Conservation (phyloP, 2,329 filamentous ascomycete species). For the Fusarium aywerte region DNA sequence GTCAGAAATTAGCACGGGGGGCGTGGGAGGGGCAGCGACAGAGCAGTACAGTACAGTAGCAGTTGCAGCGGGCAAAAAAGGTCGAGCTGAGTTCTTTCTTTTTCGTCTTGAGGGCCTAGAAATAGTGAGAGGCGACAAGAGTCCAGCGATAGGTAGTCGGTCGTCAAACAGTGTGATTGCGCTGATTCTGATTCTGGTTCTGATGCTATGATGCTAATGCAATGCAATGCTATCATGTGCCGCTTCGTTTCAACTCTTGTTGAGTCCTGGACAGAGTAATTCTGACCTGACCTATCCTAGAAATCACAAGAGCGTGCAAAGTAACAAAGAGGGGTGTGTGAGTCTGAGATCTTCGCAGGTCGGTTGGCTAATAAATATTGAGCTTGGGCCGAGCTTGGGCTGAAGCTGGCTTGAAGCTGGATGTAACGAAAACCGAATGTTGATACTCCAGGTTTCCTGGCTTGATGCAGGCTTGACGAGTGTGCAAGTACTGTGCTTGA, state of each 20-base stretch:
- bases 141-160: background rate
- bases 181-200: background rate
- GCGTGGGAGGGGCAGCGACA: conserved; percentile 13
- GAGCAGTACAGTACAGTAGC: background rate
- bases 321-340: conserved; percentile 23
- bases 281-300: conserved; percentile 6
- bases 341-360: conserved; percentile 20
- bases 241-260: background rate
- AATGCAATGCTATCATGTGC: background rate
- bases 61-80: background rate
- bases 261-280: background rate
- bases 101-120: background rate
- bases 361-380: conserved; percentile 25
- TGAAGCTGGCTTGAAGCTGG: conserved; percentile 28
- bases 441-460: conserved; percentile 9
- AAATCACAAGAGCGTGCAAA: conserved; percentile 9
- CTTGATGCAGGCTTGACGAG: conserved; percentile 17
- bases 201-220: background rate
- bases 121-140: background rate
- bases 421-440: conserved; percentile 13
- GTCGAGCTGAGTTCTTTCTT: background rate
- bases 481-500: background rate
- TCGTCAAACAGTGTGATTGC: background rate
- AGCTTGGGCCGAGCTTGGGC: conserved; percentile 33
- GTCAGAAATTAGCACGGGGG: conserved; percentile 45